phyloP scores from a whole-genome alignment of 2,329 filamentous ascomycete species.

The Trichoderma sp. region DNA sequence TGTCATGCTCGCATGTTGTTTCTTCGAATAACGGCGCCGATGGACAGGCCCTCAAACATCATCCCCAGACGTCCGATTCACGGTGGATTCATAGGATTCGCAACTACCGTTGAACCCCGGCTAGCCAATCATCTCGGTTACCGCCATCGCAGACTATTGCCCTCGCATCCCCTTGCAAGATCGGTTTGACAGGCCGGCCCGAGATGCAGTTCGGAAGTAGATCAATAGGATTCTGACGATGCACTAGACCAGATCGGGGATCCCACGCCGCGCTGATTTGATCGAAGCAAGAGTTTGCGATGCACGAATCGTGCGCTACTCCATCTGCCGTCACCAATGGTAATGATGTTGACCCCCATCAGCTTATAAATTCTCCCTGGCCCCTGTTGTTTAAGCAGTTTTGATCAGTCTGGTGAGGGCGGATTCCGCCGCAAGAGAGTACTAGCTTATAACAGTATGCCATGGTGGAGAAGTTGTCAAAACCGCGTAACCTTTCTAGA shows the following conservation, averaged over 20 bases:
- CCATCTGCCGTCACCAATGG: not conserved
- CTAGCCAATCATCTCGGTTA: not conserved
- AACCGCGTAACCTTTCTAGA: not conserved
- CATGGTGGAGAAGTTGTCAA: not conserved
- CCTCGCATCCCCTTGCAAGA: not conserved
- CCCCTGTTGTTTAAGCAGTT: not conserved
- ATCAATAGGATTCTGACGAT: not conserved
- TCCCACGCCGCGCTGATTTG: not conserved
- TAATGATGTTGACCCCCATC: not conserved
- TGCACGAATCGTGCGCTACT: not conserved
- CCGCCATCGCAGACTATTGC: constrained; percentile 10
- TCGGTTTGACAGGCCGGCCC: constrained; percentile 3
- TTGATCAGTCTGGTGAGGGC: not conserved
- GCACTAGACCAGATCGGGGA: constrained; percentile 3
- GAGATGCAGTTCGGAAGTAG: constrained; percentile 4
- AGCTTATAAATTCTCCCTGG: not conserved
- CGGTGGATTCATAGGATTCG: not conserved
- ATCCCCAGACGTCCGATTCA: not conserved
- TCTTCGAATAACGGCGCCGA: not conserved
- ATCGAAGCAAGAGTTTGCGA: constrained; percentile 14
- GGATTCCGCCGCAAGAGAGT: not conserved
- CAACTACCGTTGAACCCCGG: not conserved
- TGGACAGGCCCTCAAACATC: not conserved
- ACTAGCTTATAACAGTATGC: not conserved
- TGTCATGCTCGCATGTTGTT: not conserved